Conservation (phyloP, 768 basidiomycete genomes). For the Udeniomyces megalosporus region DNA sequence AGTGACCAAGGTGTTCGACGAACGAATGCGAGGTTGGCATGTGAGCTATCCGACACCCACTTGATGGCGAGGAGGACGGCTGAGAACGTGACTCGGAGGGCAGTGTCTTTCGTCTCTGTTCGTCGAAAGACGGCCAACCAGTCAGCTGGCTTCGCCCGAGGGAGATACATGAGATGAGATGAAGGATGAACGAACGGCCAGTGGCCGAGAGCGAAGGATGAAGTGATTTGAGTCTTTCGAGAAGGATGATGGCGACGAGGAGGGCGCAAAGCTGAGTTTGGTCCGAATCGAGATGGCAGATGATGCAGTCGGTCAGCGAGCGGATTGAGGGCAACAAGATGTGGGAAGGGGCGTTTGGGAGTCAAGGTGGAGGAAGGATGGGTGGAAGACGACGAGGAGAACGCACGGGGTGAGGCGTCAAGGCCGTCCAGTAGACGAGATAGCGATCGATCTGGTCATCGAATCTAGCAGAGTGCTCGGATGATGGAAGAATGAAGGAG, state of each 20-base stretch:
- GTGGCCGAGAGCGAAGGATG: not conserved
- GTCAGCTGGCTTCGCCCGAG: no score
- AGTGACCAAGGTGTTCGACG: not conserved
- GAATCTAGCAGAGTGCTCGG: no score
- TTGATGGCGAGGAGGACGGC: constrained; percentile 1
- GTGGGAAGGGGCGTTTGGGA: no score
- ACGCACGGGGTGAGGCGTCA: not conserved
- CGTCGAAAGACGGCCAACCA: not conserved
- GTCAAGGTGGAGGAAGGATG: no score
- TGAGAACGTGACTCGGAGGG: not conserved
- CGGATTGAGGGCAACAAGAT: no score
- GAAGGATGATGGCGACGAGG: not conserved
- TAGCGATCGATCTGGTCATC: not conserved
- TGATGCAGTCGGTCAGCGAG: not conserved
- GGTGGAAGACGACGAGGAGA: no score
- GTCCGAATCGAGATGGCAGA: not conserved
- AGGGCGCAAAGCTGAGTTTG: not conserved
- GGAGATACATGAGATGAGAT: not conserved
- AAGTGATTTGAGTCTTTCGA: not conserved
- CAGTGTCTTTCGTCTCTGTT: not conserved
- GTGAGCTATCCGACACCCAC: not conserved
- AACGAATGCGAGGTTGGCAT: not conserved
- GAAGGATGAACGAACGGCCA: not conserved
- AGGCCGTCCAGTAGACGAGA: not conserved
- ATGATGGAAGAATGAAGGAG: no score